Evolutionary conservation across 257 asterid species (phyloP).

Genomic region (Nicotiana obtusifolia): DNA sequence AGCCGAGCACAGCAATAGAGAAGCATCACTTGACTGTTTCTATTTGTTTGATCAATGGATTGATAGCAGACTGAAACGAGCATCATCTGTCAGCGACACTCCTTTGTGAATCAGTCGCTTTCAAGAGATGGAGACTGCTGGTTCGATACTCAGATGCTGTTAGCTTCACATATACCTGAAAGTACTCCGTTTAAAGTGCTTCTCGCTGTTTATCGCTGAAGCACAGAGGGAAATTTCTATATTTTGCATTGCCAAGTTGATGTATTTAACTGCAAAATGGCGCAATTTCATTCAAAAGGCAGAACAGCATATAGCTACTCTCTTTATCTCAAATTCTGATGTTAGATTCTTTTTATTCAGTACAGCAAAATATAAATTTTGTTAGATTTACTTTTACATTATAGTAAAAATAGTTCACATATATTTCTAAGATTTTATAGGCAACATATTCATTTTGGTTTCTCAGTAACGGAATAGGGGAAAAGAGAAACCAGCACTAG

Average conservation of each 20-base stretch:
- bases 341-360: neutral
- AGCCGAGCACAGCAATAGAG: neutral
- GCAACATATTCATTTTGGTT: neutral
- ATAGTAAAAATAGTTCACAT: neutral
- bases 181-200: neutral
- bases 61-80: neutral
- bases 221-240: neutral
- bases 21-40: neutral
- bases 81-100: neutral
- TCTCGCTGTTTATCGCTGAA: neutral
- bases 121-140: neutral
- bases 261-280: neutral
- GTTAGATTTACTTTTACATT: neutral
- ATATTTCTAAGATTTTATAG: neutral
- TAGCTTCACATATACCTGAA: neutral
- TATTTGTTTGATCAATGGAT: neutral
- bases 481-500: neutral
- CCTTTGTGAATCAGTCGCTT: neutral
- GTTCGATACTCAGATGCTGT: neutral
- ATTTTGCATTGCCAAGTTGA: neutral
- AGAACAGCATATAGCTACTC: neutral
- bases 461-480: neutral
- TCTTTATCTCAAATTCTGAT: neutral
- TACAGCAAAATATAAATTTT: neutral
- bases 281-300: neutral